phyloP scores from a whole-genome alignment of 2,329 filamentous ascomycete species.

The Colletotrichum echinochloae region DNA sequence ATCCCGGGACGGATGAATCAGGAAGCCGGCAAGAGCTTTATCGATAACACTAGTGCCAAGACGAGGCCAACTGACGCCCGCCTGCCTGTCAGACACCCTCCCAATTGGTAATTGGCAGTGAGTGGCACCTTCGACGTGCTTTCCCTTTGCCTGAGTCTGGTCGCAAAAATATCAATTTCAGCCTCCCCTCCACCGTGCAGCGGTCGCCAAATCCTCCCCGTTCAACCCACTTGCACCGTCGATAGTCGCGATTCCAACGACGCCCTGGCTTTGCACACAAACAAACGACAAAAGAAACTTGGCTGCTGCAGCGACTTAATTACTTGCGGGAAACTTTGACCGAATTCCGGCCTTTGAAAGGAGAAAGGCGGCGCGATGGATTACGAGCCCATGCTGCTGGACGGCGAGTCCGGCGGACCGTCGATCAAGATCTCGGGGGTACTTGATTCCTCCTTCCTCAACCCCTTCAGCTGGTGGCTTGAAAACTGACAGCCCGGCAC shows the following conservation, averaged over 20 bases:
- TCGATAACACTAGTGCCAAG: slow-evolving; percentile 35
- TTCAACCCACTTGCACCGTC: slow-evolving; percentile 5
- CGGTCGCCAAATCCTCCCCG: background rate
- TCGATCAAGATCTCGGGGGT: slow-evolving; percentile 72
- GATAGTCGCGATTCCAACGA: slow-evolving; percentile 1
- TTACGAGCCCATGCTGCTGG: slow-evolving; percentile 71
- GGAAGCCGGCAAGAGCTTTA: slow-evolving; percentile 33
- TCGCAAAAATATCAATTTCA: slow-evolving; percentile 40
- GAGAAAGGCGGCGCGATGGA: slow-evolving; percentile 57
- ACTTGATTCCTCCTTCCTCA: slow-evolving; percentile 39
- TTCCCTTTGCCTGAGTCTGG: slow-evolving; percentile 30
- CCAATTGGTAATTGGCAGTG: slow-evolving; percentile 31
- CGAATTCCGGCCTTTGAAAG: background rate
- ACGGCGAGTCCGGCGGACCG: slow-evolving; percentile 67
- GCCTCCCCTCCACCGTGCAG: slow-evolving; percentile 28
- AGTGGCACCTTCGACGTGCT: slow-evolving; percentile 13
- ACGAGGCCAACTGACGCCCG: background rate
- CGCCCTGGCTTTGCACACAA: background rate
- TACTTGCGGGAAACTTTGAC: slow-evolving; percentile 5
- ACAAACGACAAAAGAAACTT: background rate
- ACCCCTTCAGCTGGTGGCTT: background rate
- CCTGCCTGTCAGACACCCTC: slow-evolving; percentile 12
- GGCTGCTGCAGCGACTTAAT: background rate
- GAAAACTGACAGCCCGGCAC: slow-evolving; percentile 37
- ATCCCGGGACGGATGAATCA: slow-evolving; percentile 38